Evolutionary conservation across 2,329 filamentous ascomycete species (phyloP).

Genomic region (Helminthosporium solani): DNA sequence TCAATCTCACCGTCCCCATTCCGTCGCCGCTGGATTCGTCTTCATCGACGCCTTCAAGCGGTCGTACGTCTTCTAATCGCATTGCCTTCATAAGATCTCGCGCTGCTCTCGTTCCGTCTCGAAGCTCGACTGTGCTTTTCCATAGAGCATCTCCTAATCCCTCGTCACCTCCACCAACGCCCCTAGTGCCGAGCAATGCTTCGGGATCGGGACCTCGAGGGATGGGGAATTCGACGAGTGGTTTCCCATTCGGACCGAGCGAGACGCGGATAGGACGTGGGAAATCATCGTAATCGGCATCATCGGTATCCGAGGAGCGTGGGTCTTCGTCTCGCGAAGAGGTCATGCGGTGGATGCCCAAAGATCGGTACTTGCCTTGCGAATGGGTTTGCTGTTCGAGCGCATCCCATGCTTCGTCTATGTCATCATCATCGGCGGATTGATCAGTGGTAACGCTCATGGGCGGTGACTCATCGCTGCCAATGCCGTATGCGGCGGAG

Average conservation of each 20-base stretch:
- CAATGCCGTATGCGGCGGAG: conserved; percentile 31
- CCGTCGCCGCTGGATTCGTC: conserved; percentile 22
- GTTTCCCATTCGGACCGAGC: conserved; percentile 34
- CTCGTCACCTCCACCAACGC: conserved; percentile 4
- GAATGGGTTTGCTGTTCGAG: conserved; percentile 27
- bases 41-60: conserved; percentile 4
- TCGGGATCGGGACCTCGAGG: conserved; percentile 33
- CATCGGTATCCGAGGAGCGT: conserved; percentile 24
- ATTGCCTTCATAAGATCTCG: conserved; percentile 36
- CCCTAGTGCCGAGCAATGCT: conserved; percentile 18
- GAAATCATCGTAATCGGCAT: conserved; percentile 21
- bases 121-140: conserved; percentile 32
- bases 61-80: conserved; percentile 22
- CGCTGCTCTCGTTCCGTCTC: conserved; percentile 31
- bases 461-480: conserved; percentile 32
- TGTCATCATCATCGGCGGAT: conserved; percentile 37
- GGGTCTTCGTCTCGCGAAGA: conserved; percentile 23
- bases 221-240: conserved; percentile 37
- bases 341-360: conserved; percentile 13
- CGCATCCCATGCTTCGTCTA: conserved; percentile 39
- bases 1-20: conserved; percentile 5
- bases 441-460: conserved; percentile 34
- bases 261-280: conserved; percentile 24
- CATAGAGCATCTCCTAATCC: conserved; percentile 34
- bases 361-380: conserved; percentile 9